These are phyloP conservation scores for Trypanosoma avium DNA, from an alignment of 208 protist species.

Conservation along the genomic window DNA sequence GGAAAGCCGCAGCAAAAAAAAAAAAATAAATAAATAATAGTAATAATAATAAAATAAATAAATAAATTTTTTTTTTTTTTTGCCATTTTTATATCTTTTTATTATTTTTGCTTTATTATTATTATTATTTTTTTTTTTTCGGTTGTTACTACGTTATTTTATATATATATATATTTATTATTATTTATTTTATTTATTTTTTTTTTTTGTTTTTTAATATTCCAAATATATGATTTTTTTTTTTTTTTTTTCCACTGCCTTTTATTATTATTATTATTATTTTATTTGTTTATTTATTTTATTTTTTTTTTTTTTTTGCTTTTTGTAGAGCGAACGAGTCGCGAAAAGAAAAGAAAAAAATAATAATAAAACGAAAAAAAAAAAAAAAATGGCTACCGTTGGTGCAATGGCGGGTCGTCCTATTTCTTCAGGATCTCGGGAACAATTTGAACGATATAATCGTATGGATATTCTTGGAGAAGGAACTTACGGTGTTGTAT, in stretches of 20 bases:
- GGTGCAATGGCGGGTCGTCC: slow-evolving; percentile 33
- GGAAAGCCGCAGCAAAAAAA: too few species aligned
- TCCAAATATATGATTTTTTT: slow-evolving; percentile 1
- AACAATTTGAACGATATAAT: slow-evolving; percentile 86
- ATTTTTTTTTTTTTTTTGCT: slow-evolving; percentile 16
- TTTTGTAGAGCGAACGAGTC: slow-evolving; percentile 2
- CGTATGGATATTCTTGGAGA: slow-evolving; percentile 89
- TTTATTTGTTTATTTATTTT: too few species aligned
- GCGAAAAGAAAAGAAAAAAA: background rate
- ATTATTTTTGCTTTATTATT: background rate
- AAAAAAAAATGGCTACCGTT: slow-evolving; percentile 50
- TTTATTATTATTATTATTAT: slow-evolving; percentile 11
- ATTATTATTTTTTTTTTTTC: background rate
- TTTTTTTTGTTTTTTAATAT: slow-evolving; percentile 21
- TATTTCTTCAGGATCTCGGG: slow-evolving; percentile 33
- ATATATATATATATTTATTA: too few species aligned
- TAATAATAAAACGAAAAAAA: slow-evolving; percentile 6
- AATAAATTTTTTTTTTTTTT: slow-evolving; percentile 12
- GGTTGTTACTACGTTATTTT: background rate
- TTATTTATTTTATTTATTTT: slow-evolving; percentile 7
- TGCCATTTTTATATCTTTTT: background rate
- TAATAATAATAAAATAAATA: too few species aligned
- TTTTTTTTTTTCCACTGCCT: slow-evolving; percentile 19
- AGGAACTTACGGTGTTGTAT: slow-evolving; percentile 94
- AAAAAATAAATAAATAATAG: too few species aligned